These are phyloP conservation scores for Salinomyces thailandicus DNA, from an alignment of 2,329 filamentous ascomycete genomes.

Conservation along the genomic window DNA sequence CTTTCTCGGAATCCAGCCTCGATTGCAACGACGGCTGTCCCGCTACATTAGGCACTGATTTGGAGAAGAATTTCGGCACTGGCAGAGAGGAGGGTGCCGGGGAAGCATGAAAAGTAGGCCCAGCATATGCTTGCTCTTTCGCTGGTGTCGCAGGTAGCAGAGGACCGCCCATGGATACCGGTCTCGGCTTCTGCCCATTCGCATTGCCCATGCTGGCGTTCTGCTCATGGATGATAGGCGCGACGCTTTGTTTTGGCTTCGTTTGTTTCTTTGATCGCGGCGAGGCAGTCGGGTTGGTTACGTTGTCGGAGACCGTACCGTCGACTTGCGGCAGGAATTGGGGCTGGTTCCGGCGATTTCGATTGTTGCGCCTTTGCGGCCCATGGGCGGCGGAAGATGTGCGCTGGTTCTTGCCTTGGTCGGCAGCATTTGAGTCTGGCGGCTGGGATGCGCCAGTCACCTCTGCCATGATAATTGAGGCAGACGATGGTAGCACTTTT, in stretches of 20 bases:
- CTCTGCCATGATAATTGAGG: too few relatives aligned
- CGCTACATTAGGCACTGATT: constrained; percentile 58
- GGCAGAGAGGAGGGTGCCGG: constrained; percentile 84
- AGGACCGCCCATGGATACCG: constrained; percentile 34
- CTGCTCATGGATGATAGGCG: constrained; percentile 9
- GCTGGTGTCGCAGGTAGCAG: constrained; percentile 31
- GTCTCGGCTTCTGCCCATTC: constrained; percentile 24
- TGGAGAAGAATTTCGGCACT: constrained; percentile 78
- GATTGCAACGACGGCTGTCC: constrained; percentile 35
- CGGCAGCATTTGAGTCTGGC: constrained; percentile 1
- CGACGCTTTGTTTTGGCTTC: constrained; percentile 15
- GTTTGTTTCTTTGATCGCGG: constrained; percentile 14
- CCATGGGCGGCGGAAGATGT: constrained; percentile 14
- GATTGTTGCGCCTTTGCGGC: constrained; percentile 25
- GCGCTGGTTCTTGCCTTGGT: constrained; percentile 3
- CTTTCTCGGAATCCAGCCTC: constrained; percentile 33
- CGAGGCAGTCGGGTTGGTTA: constrained; percentile 13
- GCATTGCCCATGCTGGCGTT: constrained; percentile 12
- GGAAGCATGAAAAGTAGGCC: constrained; percentile 88
- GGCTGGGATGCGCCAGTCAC: neutral
- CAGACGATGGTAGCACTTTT: too few relatives aligned
- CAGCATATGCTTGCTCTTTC: constrained; percentile 61
- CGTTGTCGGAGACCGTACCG: constrained; percentile 19
- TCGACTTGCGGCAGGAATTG: constrained; percentile 10
- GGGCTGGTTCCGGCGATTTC: constrained; percentile 13